A percentile compares a stretch with the other conserved stretches of the same genome.
Evolutionary conservation across 176 grass and related monocot genomes (phyloP).

Genomic region (Tillandsia fasciculata): DNA sequence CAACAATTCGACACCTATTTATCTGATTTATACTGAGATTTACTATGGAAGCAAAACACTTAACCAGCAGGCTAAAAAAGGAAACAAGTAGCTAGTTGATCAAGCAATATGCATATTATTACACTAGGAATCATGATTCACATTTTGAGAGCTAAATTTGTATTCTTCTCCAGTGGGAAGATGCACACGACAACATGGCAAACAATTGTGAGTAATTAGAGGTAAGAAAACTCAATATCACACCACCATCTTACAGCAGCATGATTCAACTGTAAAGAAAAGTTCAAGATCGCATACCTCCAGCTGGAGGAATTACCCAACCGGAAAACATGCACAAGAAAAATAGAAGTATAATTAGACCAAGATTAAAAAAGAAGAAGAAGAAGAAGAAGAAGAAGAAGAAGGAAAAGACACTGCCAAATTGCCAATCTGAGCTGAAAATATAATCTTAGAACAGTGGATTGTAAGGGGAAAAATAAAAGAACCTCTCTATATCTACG

Average conservation of each 20-base stretch:
- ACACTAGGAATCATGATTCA: not conserved
- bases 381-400: not conserved
- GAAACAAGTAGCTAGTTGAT: not conserved
- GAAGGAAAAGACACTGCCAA: not conserved
- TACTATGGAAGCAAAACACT: not conserved
- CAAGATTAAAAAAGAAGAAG: no score
- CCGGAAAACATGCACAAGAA: constrained; percentile 19
- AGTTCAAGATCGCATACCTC: constrained; percentile 38
- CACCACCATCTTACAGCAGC: not conserved
- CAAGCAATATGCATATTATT: not conserved
- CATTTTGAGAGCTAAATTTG: not conserved
- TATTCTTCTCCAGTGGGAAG: not conserved
- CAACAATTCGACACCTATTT: no score
- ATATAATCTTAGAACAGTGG: no score
- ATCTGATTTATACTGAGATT: no score
- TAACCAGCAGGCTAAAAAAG: not conserved
- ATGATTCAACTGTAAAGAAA: not conserved
- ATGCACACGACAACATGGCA: not conserved
- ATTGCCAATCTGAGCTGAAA: not conserved
- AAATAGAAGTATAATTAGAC: constrained; percentile 18
- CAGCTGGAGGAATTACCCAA: constrained; percentile 30
- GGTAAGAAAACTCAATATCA: not conserved
- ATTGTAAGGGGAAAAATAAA: not conserved
- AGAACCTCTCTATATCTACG: constrained; percentile 67
- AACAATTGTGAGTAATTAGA: not conserved